Base-by-base conservation (phyloP, 257 asterid genomes). In the Primulina eburnea region DNA sequence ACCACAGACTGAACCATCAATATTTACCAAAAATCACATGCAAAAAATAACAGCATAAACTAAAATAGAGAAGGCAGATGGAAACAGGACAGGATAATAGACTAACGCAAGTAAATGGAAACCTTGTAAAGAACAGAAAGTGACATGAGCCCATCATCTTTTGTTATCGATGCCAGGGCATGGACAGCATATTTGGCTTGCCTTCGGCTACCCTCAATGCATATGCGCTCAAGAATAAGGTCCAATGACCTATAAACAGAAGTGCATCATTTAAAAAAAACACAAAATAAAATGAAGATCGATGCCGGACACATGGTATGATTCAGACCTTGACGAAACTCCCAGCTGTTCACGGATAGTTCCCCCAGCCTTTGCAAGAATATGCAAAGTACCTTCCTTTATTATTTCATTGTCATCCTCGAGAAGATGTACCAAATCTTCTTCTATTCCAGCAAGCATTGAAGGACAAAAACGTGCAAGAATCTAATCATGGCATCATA, bases 91-190 rank as follows among this genome's bases (percentile, higher is more conserved):
- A 18, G 14, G 63, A 71, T 34, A 64, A 66, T 63, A 67, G 57
- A 7, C 28, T 2, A 24, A 35, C 28, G 40, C 50, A 38, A 60
- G 58, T 55, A 43, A 62, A 73, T 60, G 71, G 40, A 78, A 83
- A 94, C 99, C 98, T 92, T 94, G 87, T 94, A 94, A 33, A 94
- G 92, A 75, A 94, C 98, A 76, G 99, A 94, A 71, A 94, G 96
- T 74, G 99, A 89, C 97, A 88, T 91, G 69, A 94, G 95, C 17
- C 99, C 99, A n/a, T 91, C 98, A 79, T 94, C 99, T 81, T 89
- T 89, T 74, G 96, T 94, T 78, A 94, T 87, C 75, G 98, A 90
- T 75, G 98, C 97, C 75, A 94, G 90, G 10, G 99, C 98, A 83
- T 94, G 96, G 70, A 94, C 96, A 57, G 99, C 93, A 85, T 92